These are phyloP conservation scores for Phallus indusiatus DNA, from an alignment of 768 basidiomycete genomes.

Conservation along the genomic window DNA sequence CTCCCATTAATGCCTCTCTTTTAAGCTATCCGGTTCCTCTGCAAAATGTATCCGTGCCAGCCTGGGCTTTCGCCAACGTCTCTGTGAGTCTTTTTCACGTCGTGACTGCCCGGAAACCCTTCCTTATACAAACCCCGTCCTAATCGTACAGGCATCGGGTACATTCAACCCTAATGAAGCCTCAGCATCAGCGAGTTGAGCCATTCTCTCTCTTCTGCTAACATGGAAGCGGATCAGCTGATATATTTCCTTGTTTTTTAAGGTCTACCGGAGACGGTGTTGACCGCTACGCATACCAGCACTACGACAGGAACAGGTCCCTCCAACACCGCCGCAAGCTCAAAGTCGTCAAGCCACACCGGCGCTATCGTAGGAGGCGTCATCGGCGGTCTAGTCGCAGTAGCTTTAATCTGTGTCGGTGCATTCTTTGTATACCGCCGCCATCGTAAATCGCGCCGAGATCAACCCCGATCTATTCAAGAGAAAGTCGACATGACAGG, in stretches of 20 bases:
- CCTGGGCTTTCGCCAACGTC: slow-evolving; percentile 1
- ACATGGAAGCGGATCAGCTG: not conserved
- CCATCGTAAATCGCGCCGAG: not conserved
- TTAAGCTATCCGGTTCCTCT: not conserved
- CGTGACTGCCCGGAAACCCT: not conserved
- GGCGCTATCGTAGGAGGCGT: slow-evolving; percentile 5
- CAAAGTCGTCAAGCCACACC: not conserved
- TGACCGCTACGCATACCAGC: not conserved
- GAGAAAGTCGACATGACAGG: not conserved
- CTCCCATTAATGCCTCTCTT: not conserved
- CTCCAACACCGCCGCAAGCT: not conserved
- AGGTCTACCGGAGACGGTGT: not conserved
- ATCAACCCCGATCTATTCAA: not conserved
- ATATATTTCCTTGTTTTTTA: not conserved
- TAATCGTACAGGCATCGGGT: not conserved
- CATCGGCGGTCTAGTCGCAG: not conserved
- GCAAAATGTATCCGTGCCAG: not conserved
- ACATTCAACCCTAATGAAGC: not conserved
- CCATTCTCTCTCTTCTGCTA: not conserved
- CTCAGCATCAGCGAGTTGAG: not conserved
- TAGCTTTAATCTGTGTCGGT: not conserved
- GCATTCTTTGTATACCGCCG: not conserved
- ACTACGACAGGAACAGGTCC: not conserved
- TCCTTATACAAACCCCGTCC: not conserved
- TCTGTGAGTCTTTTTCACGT: not conserved